These are phyloP conservation scores for Pontederia paniculata DNA, from an alignment of 176 grass and related monocot species.

Conservation along the genomic window DNA sequence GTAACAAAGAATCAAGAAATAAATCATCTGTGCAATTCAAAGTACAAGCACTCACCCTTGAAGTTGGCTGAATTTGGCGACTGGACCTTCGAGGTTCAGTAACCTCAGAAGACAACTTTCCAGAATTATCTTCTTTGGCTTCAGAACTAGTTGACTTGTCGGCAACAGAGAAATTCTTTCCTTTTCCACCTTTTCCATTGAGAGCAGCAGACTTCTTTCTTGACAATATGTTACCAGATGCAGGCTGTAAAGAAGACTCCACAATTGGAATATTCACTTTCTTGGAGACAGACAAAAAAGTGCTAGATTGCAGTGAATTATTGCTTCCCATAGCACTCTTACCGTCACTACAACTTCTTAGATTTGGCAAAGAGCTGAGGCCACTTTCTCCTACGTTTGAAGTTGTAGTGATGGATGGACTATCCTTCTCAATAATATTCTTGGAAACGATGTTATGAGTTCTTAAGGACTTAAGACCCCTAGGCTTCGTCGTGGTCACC, in stretches of 20 bases:
- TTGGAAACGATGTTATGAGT: constrained; percentile 24
- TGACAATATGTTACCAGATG: constrained; percentile 17
- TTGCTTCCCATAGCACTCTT: constrained; percentile 22
- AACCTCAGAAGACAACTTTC: constrained; percentile 30
- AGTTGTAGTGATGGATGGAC: constrained; percentile 10
- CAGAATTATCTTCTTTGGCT: constrained; percentile 24
- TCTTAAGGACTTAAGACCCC: constrained; percentile 42
- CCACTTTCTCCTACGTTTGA: constrained; percentile 26
- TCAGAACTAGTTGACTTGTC: not conserved
- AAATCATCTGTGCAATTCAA: not conserved
- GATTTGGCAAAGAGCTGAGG: constrained; percentile 9
- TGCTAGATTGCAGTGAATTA: constrained; percentile 5
- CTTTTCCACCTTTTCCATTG: constrained; percentile 17
- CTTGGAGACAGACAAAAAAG: constrained; percentile 2
- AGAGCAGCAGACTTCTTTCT: constrained; percentile 23
- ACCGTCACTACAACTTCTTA: too few species aligned
- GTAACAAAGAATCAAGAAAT: not conserved
- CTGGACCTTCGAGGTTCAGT: constrained; percentile 69
- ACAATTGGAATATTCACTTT: constrained; percentile 17
- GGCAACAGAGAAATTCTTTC: constrained; percentile 1
- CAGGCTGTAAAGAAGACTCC: constrained; percentile 20
- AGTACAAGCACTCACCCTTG: constrained; percentile 33
- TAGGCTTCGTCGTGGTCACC: constrained; percentile 29
- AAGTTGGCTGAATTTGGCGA: constrained; percentile 85
- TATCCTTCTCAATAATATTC: constrained; percentile 22